phyloP scores from a whole-genome alignment of 176 grass and related monocot genomes.

The Lolium rigidum region DNA sequence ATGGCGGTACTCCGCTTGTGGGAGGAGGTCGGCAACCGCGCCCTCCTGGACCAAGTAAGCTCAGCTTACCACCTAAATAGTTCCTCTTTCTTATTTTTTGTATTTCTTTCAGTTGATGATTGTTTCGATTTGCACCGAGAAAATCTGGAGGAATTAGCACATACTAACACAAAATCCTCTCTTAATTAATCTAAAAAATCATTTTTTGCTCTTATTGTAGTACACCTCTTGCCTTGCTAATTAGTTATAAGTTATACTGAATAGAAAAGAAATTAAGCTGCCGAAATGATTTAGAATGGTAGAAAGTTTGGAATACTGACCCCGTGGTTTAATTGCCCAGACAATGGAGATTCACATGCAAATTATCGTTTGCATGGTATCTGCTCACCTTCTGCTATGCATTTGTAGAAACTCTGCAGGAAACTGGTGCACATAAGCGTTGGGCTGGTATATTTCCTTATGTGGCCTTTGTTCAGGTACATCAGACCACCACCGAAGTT shows the following conservation, averaged over 20 bases:
- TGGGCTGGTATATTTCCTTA: conserved; percentile 69
- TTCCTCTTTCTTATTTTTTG: not conserved
- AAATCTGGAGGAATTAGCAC: not conserved
- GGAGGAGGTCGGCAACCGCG: conserved; percentile 78
- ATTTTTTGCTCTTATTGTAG: too few species aligned
- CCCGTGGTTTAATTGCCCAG: not conserved
- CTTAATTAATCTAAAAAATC: not conserved
- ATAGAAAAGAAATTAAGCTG: not conserved
- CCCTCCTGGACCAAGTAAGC: conserved; percentile 72
- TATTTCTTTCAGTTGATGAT: not conserved
- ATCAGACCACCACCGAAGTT: not conserved
- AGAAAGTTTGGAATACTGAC: too few species aligned
- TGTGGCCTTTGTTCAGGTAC: conserved; percentile 92
- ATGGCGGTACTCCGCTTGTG: conserved; percentile 68
- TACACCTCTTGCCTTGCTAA: not conserved
- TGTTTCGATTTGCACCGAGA: not conserved
- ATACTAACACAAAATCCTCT: not conserved
- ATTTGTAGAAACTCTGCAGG: conserved; percentile 72
- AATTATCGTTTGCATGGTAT: not conserved
- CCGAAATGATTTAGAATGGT: not conserved
- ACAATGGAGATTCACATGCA: not conserved
- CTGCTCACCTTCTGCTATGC: not conserved
- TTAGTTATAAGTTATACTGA: not conserved
- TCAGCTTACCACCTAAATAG: not conserved
- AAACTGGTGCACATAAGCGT: conserved; percentile 80